Evolutionary conservation across 352 stramenopile genomes (phyloP), one percentile per base, ranked within the genome.

Genomic region (Phytophthora syringae): DNA sequence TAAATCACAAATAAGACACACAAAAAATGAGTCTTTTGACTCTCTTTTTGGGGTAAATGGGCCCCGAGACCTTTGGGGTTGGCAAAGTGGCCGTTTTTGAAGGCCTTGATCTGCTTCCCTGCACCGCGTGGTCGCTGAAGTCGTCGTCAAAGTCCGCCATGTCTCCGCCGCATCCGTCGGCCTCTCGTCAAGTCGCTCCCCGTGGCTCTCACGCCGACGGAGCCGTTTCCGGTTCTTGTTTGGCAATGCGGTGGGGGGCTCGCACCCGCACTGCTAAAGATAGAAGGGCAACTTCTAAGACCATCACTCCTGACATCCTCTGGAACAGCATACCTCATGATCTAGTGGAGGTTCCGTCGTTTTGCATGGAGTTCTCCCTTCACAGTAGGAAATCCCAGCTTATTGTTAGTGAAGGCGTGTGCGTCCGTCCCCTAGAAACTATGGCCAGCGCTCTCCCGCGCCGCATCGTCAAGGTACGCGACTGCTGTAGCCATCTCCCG

Each of bases 81-180:
- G 42, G 89, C 83, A 43, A 92, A 92, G 67, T 89, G 79, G 16
- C 83, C 83, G 53, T 92, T 92, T 67, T 82, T 88, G 67, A 90
- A 92, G 36, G 83, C 83, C 45, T 88, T 89, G 62, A 92, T 92
- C 56, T 79, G 83, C 54, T 89, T 89, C 83, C 83, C 62, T 90
- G 81, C 54, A 88, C 83, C 51, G 82, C 83, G 72, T 90, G 81
- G 71, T 92, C 83, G 64, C 80, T 90, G 55, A 92, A 92, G 74
- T 89, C 76, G 66, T 89, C 81, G 52, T 81, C 82, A 70, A 92
- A 90, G 70, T 92, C 81, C 54, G 56, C 84, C 84, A 89, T 90
- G 7, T 37, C 39, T 47, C 27, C 27, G 27, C 27, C 5, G 67
- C 66, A 71, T 74, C 60, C 66, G 65, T 44, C 57, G 49, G 51